Percentiles rank a stretch among this genome's conserved stretches.
These are phyloP conservation scores for Peribolospora baueri DNA, from an alignment of 768 basidiomycete genomes.

Conservation along the genomic window DNA sequence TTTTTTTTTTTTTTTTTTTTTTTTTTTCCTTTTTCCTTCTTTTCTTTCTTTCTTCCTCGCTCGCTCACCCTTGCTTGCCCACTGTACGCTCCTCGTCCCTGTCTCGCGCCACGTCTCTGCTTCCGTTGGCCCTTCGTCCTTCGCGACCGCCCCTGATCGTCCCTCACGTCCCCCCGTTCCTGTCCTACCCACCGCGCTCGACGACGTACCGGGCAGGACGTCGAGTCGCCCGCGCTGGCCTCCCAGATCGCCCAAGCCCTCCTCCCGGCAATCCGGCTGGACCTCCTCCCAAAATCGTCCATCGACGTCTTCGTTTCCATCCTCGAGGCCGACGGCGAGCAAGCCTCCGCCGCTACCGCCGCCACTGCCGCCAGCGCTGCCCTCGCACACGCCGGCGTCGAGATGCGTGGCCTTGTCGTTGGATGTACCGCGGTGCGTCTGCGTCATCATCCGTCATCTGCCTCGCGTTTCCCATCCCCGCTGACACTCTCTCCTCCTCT, in stretches of 20 bases:
- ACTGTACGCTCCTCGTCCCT: background rate
- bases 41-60: background rate
- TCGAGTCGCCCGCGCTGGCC: conserved; percentile 69
- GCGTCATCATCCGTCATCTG: background rate
- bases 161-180: background rate
- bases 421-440: conserved; percentile 50
- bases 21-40: background rate
- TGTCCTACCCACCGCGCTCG: conserved; percentile 5
- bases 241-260: conserved; percentile 67
- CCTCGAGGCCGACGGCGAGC: conserved; percentile 75
- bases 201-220: conserved; percentile 34
- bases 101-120: background rate
- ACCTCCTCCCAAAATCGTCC: conserved; percentile 76
- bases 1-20: too few relatives aligned
- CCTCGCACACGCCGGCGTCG: conserved; percentile 75
- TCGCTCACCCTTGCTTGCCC: background rate
- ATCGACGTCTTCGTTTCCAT: conserved; percentile 77
- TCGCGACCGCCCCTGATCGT: background rate
- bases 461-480: background rate
- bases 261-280: conserved; percentile 56
- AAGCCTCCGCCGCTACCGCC: conserved; percentile 30
- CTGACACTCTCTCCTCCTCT: background rate
- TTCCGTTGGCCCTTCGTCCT: too few relatives aligned
- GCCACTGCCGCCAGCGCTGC: conserved; percentile 71
- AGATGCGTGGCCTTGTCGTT: conserved; percentile 64